Percentiles rank a stretch among this genome's conserved stretches.
Conservation (phyloP, 2,329 filamentous ascomycete species). For the Ophiostoma ulmi region DNA sequence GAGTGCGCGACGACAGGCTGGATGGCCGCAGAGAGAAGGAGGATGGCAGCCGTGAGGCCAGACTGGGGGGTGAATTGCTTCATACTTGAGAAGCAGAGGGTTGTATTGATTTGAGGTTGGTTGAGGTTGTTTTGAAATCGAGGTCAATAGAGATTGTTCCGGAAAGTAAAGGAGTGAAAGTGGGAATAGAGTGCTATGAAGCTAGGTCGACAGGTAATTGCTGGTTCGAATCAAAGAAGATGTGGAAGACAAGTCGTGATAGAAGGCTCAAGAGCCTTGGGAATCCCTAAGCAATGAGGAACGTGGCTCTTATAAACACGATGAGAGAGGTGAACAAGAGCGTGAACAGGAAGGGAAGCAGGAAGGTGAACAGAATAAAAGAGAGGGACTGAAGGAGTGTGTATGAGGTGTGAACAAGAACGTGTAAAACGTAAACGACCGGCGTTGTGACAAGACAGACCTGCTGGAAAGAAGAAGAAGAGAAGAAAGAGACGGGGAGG, state of each 20-base stretch:
- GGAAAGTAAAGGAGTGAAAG: background rate
- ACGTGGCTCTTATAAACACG: background rate
- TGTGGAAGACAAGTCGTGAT: background rate
- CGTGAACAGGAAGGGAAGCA: background rate
- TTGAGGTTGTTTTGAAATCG: background rate
- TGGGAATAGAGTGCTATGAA: no score
- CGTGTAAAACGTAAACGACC: slow-evolving; percentile 22
- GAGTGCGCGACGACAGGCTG: slow-evolving; percentile 55
- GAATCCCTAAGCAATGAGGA: background rate
- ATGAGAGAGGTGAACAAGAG: background rate
- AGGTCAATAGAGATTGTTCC: background rate
- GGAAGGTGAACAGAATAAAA: background rate
- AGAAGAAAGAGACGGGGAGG: slow-evolving; percentile 8
- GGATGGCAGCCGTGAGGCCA: slow-evolving; percentile 3
- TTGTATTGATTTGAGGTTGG: background rate
- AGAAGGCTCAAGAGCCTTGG: slow-evolving; percentile 1
- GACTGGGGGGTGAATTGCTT: background rate
- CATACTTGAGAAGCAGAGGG: slow-evolving; percentile 18
- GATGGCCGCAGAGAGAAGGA: slow-evolving; percentile 11
- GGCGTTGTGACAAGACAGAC: slow-evolving; percentile 25
- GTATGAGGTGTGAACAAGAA: slow-evolving; percentile 13
- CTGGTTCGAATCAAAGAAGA: background rate
- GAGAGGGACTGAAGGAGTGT: slow-evolving; percentile 9
- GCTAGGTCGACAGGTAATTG: background rate
- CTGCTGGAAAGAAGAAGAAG: slow-evolving; percentile 19